Conservation (phyloP, 768 basidiomycete species). For the Sarcodon aspratus region DNA sequence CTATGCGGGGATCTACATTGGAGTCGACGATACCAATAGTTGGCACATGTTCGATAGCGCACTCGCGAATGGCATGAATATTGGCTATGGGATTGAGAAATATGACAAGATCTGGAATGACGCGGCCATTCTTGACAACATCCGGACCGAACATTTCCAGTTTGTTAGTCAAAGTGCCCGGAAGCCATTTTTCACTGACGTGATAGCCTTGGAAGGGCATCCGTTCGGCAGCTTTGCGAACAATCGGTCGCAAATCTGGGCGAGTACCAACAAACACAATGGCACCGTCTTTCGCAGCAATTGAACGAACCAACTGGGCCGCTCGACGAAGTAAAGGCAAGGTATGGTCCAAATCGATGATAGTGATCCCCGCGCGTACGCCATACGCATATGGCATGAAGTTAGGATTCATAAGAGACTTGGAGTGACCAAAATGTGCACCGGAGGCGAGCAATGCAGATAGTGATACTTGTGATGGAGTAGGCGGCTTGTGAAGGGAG, state of each 20-base stretch:
- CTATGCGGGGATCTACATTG: slow-evolving; percentile 89
- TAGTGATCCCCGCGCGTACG: slow-evolving; percentile 75
- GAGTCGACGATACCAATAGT: slow-evolving; percentile 94
- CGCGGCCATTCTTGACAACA: slow-evolving; percentile 36
- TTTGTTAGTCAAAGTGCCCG: slow-evolving; percentile 91
- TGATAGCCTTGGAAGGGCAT: slow-evolving; percentile 75
- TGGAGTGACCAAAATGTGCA: slow-evolving; percentile 88
- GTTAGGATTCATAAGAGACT: slow-evolving; percentile 76
- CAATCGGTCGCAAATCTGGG: slow-evolving; percentile 61
- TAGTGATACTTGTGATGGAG: slow-evolving; percentile 57
- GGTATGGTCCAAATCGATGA: slow-evolving; percentile 94
- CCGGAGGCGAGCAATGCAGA: slow-evolving; percentile 89
- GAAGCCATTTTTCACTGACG: slow-evolving; percentile 84
- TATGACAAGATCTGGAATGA: slow-evolving; percentile 80
- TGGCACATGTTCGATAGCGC: slow-evolving; percentile 80
- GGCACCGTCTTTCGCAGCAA: slow-evolving; percentile 72
- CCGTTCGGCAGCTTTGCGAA: slow-evolving; percentile 70
- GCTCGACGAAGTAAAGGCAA: slow-evolving; percentile 86
- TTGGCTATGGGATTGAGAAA: slow-evolving; percentile 86
- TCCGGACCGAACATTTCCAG: slow-evolving; percentile 58
- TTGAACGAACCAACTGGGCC: slow-evolving; percentile 73
- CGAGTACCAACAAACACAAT: slow-evolving; percentile 88
- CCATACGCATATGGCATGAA: slow-evolving; percentile 92
- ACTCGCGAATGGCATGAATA: slow-evolving; percentile 82
- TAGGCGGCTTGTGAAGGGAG: slow-evolving; percentile 45